Base-by-base conservation (phyloP, 306 rosid genomes). In the Quercus berberidifolia region DNA sequence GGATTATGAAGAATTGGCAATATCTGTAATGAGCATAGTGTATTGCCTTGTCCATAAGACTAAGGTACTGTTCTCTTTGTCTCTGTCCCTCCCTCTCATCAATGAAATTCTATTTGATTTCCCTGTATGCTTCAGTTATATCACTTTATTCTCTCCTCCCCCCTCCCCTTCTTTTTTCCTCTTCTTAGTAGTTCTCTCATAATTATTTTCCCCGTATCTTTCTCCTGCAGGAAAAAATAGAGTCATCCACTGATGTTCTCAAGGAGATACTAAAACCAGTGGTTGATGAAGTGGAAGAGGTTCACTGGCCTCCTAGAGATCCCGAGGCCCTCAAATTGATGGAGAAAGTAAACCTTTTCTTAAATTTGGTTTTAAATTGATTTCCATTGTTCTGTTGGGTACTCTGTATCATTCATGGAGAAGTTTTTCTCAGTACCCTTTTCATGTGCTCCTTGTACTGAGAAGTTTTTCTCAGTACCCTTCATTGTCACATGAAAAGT, bases 1-100 rank as follows among this genome's bases (percentile, higher is more conserved):
- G 79, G 98, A 92, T 88, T 94, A 94, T 69, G 95, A 94, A 86
- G 98, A 94, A 62, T 85, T 94, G 87, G 98, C 98, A 67, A 55
- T 81, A 69, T 78, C 93, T 8, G 82, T 92, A 52, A 94, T 91
- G 98, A 92, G 57, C 74, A 83, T 88, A 76, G 97, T 92, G 80
- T 95, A 92, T 81, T 78, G 73, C 41, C 86, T 92, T 76, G 98
- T 94, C 78, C 89, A 90, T 31, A 92, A 92, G 92, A 91, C 97
- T 81, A 90, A 91, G 6, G 98, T 91, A 88, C 68, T 51, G 60
- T 51, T 75, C 55, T 68, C 78, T 82, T 78, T 79, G 73, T 60
- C 78, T 55, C 70, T 76, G 54, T 51, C n/a, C 60, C 54, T 8
- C 52, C 25, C 63, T 4, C 23, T 52, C 10, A 10, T 18, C 51